Conservation (phyloP, 768 basidiomycete species). For the Serpula lacrymans region DNA sequence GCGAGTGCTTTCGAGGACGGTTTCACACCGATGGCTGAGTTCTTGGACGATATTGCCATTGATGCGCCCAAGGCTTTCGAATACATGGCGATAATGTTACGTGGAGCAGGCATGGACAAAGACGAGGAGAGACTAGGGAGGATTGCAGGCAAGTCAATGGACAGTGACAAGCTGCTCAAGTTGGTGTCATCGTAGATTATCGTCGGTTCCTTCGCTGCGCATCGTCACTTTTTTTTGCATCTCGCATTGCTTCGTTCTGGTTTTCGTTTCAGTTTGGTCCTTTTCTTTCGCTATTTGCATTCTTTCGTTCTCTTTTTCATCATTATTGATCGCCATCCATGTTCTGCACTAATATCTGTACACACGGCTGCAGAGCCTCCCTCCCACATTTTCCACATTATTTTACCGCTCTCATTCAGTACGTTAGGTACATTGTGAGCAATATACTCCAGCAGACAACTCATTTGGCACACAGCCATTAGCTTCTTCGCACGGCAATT, state of each 20-base stretch:
- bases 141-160: constrained; percentile 59
- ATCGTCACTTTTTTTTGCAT: constrained; percentile 11
- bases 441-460: no score
- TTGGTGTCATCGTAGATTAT: constrained; percentile 44
- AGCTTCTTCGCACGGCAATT: no score
- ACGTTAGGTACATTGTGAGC: constrained; percentile 12
- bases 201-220: constrained; percentile 5
- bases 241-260: constrained; percentile 11
- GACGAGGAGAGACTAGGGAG: constrained; percentile 56
- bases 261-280: neutral
- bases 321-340: constrained; percentile 21
- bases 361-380: constrained; percentile 13
- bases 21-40: constrained; percentile 63
- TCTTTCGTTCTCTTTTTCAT: constrained; percentile 21
- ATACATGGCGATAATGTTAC: constrained; percentile 72
- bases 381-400: constrained; percentile 13
- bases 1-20: constrained; percentile 69
- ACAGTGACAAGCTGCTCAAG: constrained; percentile 55
- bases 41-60: constrained; percentile 84
- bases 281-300: constrained; percentile 8
- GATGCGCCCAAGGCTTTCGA: constrained; percentile 86
- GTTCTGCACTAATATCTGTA: constrained; percentile 27
- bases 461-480: no score
- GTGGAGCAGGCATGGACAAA: constrained; percentile 55
- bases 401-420: constrained; percentile 6